Evolutionary conservation across 768 basidiomycete species (phyloP).

Genomic region (Boletus fagicola): DNA sequence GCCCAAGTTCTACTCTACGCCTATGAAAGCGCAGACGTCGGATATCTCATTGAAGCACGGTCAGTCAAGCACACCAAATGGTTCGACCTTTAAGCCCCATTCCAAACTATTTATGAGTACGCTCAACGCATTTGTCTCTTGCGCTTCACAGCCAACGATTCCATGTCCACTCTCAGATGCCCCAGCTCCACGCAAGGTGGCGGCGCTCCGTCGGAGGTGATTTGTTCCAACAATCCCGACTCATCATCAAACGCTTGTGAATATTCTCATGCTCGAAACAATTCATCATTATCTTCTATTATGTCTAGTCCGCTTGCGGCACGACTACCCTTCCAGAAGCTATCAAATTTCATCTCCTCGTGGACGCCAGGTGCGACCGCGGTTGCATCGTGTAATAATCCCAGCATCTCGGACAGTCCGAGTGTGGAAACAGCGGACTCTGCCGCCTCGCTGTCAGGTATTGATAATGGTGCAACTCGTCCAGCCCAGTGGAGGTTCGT

Average conservation of each 20-base stretch:
- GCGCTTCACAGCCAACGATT: constrained; percentile 35
- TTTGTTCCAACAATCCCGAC: constrained; percentile 26
- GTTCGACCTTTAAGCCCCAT: constrained; percentile 60
- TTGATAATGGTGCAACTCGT: constrained; percentile 9
- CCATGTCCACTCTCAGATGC: constrained; percentile 39
- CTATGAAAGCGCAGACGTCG: constrained; percentile 41
- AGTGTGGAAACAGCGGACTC: constrained; percentile 11
- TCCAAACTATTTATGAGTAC: constrained; percentile 50
- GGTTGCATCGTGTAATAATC: constrained; percentile 24
- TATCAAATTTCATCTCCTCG: constrained; percentile 61
- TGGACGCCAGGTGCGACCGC: constrained; percentile 45
- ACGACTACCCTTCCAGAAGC: constrained; percentile 56
- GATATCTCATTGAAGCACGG: constrained; percentile 26
- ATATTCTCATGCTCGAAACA: constrained; percentile 26
- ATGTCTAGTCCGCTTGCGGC: constrained; percentile 53
- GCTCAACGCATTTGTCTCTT: constrained; percentile 52
- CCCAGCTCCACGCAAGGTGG: constrained; percentile 30
- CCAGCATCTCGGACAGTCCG: constrained; percentile 15
- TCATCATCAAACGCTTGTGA: constrained; percentile 21
- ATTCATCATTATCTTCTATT: constrained; percentile 45
- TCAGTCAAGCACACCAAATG: constrained; percentile 42
- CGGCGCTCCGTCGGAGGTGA: constrained; percentile 28
- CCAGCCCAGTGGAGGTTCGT: constrained; percentile 44
- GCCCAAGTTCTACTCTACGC: constrained; percentile 28
- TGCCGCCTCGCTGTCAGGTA: constrained; percentile 9